These are phyloP conservation scores for Prototheca cutis DNA, from an alignment of 163 green algal species.

Conservation along the genomic window DNA sequence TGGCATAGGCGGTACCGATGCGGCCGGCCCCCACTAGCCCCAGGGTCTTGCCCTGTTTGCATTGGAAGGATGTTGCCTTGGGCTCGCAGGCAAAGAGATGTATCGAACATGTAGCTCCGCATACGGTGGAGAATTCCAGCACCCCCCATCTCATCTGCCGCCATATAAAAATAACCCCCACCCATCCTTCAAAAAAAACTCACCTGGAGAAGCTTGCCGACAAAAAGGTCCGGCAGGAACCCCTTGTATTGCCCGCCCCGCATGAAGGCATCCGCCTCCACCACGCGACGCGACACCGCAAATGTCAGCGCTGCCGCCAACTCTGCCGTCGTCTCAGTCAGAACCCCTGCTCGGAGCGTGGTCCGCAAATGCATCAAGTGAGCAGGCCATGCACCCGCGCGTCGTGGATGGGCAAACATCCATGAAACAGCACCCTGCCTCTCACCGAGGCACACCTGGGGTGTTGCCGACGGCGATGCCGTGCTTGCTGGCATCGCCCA, in stretches of 20 bases:
- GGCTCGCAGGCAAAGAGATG: too few species aligned
- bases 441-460: constrained; percentile 43
- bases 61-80: too few species aligned
- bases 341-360: too few species aligned
- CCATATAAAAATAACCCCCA: too few species aligned
- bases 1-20: constrained; percentile 91
- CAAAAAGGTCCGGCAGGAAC: constrained; percentile 92
- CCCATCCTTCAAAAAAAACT: too few species aligned
- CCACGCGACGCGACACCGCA: constrained; percentile 72
- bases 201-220: constrained; percentile 53
- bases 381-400: too few species aligned
- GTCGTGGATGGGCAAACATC: too few species aligned
- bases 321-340: constrained; percentile 97
- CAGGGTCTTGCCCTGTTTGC: constrained; percentile 87
- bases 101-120: too few species aligned
- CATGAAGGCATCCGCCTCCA: constrained; percentile 96
- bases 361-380: too few species aligned
- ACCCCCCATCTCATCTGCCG: too few species aligned
- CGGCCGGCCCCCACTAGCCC: constrained; percentile 90
- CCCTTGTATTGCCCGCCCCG: constrained; percentile 84
- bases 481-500: constrained; percentile 69
- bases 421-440: neutral
- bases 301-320: constrained; percentile 86
- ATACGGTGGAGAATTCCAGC: too few species aligned
- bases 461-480: constrained; percentile 96